phyloP scores from a whole-genome alignment of 139 green algal species.

The Picochlorum sp. region DNA sequence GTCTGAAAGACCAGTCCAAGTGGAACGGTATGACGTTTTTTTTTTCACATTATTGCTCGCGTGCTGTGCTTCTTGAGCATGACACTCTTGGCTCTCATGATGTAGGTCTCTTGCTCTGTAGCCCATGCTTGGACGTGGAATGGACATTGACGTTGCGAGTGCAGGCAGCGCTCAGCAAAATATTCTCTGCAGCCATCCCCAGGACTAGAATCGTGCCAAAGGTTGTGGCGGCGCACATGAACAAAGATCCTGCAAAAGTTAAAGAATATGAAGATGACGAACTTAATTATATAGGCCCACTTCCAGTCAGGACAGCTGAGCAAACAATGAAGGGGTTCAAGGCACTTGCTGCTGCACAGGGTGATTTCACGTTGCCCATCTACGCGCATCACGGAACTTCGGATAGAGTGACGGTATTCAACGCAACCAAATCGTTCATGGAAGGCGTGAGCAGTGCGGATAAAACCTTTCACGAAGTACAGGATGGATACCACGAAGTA shows the following conservation, averaged over 20 bases:
- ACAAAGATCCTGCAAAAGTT: constrained; percentile 19
- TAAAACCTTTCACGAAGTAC: constrained; percentile 13
- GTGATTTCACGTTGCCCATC: constrained; percentile 33
- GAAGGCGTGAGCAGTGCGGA: constrained; percentile 5
- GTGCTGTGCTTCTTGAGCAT: no score
- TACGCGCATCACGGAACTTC: constrained; percentile 35
- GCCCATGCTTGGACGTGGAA: constrained; percentile 58
- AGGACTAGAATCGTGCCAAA: constrained; percentile 51
- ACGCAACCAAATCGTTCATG: constrained; percentile 12
- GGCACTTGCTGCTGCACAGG: constrained; percentile 7
- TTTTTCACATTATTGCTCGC: no score
- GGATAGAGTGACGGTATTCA: constrained; percentile 26
- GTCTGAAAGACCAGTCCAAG: constrained; percentile 26
- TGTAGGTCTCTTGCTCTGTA: constrained; percentile 42
- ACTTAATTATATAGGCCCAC: constrained; percentile 29
- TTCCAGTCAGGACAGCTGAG: constrained; percentile 37
- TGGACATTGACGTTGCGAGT: constrained; percentile 52
- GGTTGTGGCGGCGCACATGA: constrained; percentile 52
- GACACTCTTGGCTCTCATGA: no score
- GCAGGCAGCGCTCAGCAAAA: constrained; percentile 45
- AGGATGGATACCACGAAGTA: constrained; percentile 43
- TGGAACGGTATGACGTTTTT: constrained; percentile 28
- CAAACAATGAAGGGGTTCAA: constrained; percentile 39
- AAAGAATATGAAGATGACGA: constrained; percentile 29
- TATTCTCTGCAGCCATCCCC: constrained; percentile 47